Base-by-base conservation (phyloP, 1,284 basidiomycete genomes). In the Cutaneotrichosporon cutaneum region DNA sequence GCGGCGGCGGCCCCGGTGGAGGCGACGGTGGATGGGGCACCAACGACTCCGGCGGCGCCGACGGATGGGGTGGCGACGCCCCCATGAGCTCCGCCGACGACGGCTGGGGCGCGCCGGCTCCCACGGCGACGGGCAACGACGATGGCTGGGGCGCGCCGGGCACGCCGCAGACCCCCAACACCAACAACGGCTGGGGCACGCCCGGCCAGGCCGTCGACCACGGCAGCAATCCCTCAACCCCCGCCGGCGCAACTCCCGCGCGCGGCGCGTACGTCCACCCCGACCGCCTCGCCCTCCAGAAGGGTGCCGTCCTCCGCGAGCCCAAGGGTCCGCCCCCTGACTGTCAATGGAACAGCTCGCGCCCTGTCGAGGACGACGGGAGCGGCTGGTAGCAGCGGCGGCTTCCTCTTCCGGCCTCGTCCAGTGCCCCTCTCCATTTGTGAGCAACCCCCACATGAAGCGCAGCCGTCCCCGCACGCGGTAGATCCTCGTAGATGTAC, bases 91-190 rank as follows among this genome's bases (percentile, higher is more conserved):
- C 22, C 36, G 3, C 36, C 16, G 47, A 39, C 47, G 54, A 32
- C 44, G 42, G 42, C 24, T 54, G 60, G 56, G 56, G 53, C 8
- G 27, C 24, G 10, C 36, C 56, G 9, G 22, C 56, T 24, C 18
- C 36, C 11, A 8, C 36, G 22, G n/a, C 44, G 9, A 22, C 22
- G n/a, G 44, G 21, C 45, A 24, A 30, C 45, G 47, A 42, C 22
- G 48, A 51, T n/a, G 45, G 53, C 47, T 58, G 61, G 61, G 53
- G 47, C 44, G 35, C 35, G 16, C 10, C 35, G 11, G 35, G 11
- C 35, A 36, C 35, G 5, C 35, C 35, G 35, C 33, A 33, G 2
- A 16, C 27, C 14, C 33, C 7, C 27, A 47, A 26, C 52, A 22
- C 18, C 13, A 22, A 11, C 26, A 47, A 58, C 48, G 27, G 45